Percentiles rank a stretch among this genome's conserved stretches.
Evolutionary conservation across 495 filamentous ascomycete species (phyloP).

Genomic region (Neurospora sp.): DNA sequence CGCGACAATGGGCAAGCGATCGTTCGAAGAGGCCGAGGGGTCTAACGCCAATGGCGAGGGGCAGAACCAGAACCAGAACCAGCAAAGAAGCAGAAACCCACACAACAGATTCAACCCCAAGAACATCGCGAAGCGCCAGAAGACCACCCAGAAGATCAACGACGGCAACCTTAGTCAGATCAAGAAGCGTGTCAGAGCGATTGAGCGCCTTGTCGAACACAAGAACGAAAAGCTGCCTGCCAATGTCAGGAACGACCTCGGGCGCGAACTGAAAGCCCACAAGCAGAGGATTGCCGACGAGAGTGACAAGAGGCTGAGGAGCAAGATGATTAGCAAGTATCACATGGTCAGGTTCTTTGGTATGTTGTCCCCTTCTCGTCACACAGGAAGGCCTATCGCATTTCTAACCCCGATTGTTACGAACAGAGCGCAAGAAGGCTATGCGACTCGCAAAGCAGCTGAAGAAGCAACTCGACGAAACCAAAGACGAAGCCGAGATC

Average conservation of each 20-base stretch:
- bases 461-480: conserved; percentile 40
- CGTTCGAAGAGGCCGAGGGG: conserved; percentile 14
- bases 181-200: conserved; percentile 52
- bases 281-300: conserved; percentile 56
- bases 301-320: conserved; percentile 47
- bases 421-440: conserved; percentile 75
- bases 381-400: neutral
- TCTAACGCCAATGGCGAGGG: conserved; percentile 5
- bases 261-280: conserved; percentile 70
- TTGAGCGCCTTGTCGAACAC: conserved; percentile 52
- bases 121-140: conserved; percentile 19
- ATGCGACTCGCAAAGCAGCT: conserved; percentile 57
- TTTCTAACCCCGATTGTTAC: neutral
- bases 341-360: conserved; percentile 92
- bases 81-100: neutral
- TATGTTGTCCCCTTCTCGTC: conserved; percentile 23
- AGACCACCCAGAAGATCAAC: conserved; percentile 22
- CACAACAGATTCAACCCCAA: conserved; percentile 4
- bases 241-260: conserved; percentile 62
- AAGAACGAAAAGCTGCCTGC: conserved; percentile 54
- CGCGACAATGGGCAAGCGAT: conserved; percentile 11
- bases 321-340: conserved; percentile 73
- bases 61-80: conserved; percentile 7
- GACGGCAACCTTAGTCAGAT: conserved; percentile 30
- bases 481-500: conserved; percentile 38